phyloP scores from a whole-genome alignment of 2,329 filamentous ascomycete genomes.

The Phialocephala sp. region DNA sequence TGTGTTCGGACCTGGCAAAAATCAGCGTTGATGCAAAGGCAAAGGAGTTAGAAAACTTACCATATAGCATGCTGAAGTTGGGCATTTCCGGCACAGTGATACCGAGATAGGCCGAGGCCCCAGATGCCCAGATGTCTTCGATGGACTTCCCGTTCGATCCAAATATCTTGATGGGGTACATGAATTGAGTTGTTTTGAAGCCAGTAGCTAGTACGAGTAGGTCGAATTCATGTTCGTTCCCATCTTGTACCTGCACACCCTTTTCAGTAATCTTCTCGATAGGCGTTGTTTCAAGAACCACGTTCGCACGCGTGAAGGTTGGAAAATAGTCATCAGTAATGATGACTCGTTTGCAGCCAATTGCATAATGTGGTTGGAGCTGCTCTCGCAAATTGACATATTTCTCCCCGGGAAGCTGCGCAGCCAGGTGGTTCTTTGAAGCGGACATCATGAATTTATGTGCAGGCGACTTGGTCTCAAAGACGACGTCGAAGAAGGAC shows the following conservation, averaged over 20 bases:
- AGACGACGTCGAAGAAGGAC: conserved; percentile 50
- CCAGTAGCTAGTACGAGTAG: conserved; percentile 63
- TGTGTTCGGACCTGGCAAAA: conserved; percentile 42
- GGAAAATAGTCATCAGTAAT: conserved; percentile 62
- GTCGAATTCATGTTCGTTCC: conserved; percentile 54
- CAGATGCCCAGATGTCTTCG: conserved; percentile 58
- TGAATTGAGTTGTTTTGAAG: conserved; percentile 63
- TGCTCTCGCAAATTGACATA: conserved; percentile 57
- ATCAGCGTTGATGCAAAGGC: conserved; percentile 49
- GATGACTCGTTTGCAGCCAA: conserved; percentile 61
- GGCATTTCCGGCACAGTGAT: conserved; percentile 32
- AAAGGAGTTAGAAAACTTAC: conserved; percentile 34
- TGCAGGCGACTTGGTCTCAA: conserved; percentile 32
- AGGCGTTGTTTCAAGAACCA: conserved; percentile 54
- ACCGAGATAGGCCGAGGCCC: conserved; percentile 46
- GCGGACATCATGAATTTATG: conserved; percentile 41
- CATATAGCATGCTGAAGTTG: conserved; percentile 44
- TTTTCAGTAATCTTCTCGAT: conserved; percentile 54
- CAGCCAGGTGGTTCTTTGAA: conserved; percentile 51
- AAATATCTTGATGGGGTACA: conserved; percentile 60
- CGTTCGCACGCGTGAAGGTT: conserved; percentile 52
- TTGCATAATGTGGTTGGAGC: conserved; percentile 58
- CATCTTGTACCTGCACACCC: conserved; percentile 52
- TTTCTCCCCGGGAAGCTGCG: conserved; percentile 50
- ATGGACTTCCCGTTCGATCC: conserved; percentile 52